phyloP scores from a whole-genome alignment of 768 basidiomycete species.

The Kwoniella mangroviensis region DNA sequence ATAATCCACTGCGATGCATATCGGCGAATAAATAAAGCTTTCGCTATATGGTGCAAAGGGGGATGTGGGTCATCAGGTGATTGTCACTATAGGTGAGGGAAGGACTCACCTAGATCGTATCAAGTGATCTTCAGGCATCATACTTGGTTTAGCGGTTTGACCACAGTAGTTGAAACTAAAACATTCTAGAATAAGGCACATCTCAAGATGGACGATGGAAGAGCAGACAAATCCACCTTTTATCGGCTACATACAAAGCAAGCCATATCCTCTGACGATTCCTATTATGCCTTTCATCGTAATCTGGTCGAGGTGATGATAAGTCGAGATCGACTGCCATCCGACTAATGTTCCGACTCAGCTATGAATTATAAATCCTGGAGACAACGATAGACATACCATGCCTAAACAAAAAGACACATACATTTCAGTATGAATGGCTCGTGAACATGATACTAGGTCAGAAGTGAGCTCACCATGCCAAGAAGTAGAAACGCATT shows the following conservation, averaged over 20 bases:
- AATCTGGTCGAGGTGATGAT: constrained; percentile 1
- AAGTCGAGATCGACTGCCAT: constrained; percentile 19
- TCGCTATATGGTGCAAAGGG: background rate
- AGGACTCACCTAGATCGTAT: constrained; percentile 16
- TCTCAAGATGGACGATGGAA: background rate
- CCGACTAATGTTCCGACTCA: constrained; percentile 1
- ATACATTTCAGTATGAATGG: background rate
- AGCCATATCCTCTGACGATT: constrained; percentile 21
- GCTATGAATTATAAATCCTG: background rate
- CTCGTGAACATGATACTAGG: background rate
- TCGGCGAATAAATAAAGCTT: constrained; percentile 8
- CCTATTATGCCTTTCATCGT: constrained; percentile 12
- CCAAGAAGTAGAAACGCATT: constrained; percentile 18
- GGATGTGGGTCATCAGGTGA: background rate
- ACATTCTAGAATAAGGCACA: background rate
- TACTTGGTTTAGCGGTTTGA: constrained; percentile 20
- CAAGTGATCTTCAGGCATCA: constrained; percentile 23
- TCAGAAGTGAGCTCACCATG: constrained; percentile 11
- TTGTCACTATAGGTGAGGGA: background rate
- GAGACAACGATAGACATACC: constrained; percentile 3
- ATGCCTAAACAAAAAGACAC: constrained; percentile 3
- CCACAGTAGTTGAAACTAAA: constrained; percentile 22
- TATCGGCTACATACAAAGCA: constrained; percentile 18
- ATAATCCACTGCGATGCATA: constrained; percentile 11
- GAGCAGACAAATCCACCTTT: constrained; percentile 1